Evolutionary conservation across 192 early-diverging fungal genomes (phyloP).

Genomic region (Piromyces sp.): DNA sequence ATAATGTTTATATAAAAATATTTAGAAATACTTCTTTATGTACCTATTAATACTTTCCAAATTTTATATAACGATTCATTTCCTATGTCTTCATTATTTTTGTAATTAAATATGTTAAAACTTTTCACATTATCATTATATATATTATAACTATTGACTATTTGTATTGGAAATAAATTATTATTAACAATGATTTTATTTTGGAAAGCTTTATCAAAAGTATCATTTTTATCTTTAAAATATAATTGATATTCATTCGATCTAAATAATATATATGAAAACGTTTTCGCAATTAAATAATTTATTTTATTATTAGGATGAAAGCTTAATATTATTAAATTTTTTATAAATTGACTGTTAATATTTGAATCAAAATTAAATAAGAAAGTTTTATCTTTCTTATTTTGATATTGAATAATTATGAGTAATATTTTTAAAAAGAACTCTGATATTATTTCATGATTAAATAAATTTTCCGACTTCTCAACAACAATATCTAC

Average conservation of each 20-base stretch:
- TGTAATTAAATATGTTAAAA: background rate
- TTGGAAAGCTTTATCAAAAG: background rate
- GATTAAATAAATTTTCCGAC: background rate
- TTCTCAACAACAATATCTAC: background rate
- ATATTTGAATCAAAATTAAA: background rate
- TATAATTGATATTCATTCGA: background rate
- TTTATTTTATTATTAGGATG: background rate
- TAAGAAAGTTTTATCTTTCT: background rate
- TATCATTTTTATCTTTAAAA: background rate
- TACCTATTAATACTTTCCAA: background rate
- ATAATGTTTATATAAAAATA: no score
- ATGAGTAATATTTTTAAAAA: background rate
- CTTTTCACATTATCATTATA: background rate
- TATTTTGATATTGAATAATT: background rate
- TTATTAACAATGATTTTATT: background rate
- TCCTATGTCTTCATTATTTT: background rate
- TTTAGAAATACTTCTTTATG: background rate
- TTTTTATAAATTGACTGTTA: background rate
- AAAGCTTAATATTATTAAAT: background rate
- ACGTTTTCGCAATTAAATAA: background rate
- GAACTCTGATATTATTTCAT: background rate
- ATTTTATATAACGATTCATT: background rate
- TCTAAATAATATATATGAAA: background rate
- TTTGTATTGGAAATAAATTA: background rate
- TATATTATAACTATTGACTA: background rate